Percentiles rank a stretch among this genome's conserved stretches.
These are phyloP conservation scores for Triticum timopheevii DNA, from an alignment of 176 grass and related monocot species.

Conservation along the genomic window DNA sequence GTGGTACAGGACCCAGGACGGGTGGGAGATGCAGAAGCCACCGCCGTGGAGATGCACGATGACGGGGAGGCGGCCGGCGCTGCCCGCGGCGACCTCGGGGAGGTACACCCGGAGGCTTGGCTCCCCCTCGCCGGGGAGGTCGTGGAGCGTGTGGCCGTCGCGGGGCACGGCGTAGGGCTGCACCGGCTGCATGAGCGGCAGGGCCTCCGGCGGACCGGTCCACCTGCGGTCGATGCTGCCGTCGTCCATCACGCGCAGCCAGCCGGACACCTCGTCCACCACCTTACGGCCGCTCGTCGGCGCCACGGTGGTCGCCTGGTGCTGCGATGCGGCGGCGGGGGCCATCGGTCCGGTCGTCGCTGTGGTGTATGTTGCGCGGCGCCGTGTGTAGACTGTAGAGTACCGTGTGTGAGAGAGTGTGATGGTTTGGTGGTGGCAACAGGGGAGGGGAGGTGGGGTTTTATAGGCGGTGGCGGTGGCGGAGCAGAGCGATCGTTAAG, in stretches of 20 bases:
- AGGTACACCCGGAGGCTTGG: conserved; percentile 75
- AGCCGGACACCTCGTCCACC: conserved; percentile 82
- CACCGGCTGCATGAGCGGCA: conserved; percentile 68
- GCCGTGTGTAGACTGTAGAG: not conserved
- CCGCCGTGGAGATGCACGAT: conserved; percentile 78
- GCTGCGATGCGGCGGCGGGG: not conserved
- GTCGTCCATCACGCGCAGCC: conserved; percentile 70
- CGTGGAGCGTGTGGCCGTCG: conserved; percentile 72
- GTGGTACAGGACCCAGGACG: conserved; percentile 74
- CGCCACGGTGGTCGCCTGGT: not conserved
- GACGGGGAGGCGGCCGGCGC: conserved; percentile 38
- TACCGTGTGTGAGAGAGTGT: not conserved
- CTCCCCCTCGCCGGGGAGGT: conserved; percentile 52
- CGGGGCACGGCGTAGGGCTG: conserved; percentile 36
- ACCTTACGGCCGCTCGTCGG: conserved; percentile 13
- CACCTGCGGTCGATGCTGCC: conserved; percentile 78
- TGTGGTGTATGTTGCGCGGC: not conserved
- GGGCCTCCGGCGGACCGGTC: conserved; percentile 63
- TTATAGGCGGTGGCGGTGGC: not conserved
- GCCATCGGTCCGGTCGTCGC: not conserved
- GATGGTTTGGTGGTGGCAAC: not conserved
- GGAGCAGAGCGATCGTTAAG: too few species aligned
- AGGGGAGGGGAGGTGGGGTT: not conserved
- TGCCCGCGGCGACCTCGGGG: conserved; percentile 8
- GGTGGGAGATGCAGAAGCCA: conserved; percentile 84